Base-by-base conservation (phyloP, 176 grass and related monocot species). In the Oryza punctata region DNA sequence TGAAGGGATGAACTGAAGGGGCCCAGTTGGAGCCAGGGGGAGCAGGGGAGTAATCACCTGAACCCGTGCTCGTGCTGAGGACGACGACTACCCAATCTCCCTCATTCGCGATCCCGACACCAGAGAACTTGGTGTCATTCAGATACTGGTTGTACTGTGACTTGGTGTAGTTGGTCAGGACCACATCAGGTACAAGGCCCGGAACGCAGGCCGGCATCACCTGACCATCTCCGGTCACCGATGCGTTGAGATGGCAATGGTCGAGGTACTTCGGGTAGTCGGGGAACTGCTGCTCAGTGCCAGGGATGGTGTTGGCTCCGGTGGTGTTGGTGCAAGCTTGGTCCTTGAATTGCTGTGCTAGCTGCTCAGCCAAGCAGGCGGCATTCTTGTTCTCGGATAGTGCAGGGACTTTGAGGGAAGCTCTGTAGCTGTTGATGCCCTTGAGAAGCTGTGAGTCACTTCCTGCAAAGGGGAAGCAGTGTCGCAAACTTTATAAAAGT, bases 81-180 rank as follows among this genome's bases (percentile, higher is more conserved):
- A 99, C 89, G 5, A 99, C 88, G 8, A 99, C 93, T 0, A 99
- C 91, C 97, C 97, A 99, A 75, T 99, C 80, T 0, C 88, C 97
- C 79, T 94, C 93, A 5, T 92, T 89, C 4, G 93, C 97, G 24
- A 99, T 96, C 21, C 97, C 93, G 11, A 88, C 81, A 52, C 93
- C 93, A 6, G 86, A 82, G 72, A 37, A 92, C 25, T 87, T 73
- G 85, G 43, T 88, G 64, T 89, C 80, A 65, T 99, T 99, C 15
- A 99, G 73, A 66, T 86, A 87, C 76, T 81, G 69, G 76, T 94
- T 94, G 78, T 99, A 96, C 57, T 94, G 97, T 0, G 97, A 92
- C 78, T 94, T 88, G 63, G 97, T 99, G 88, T 88, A 99, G 90
- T 99, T 99, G 77, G 93, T 71, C 13, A 99, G 87, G 47, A 99